Conservation (phyloP, 1,139 yeast species). For the Arxiozyma bovina region DNA sequence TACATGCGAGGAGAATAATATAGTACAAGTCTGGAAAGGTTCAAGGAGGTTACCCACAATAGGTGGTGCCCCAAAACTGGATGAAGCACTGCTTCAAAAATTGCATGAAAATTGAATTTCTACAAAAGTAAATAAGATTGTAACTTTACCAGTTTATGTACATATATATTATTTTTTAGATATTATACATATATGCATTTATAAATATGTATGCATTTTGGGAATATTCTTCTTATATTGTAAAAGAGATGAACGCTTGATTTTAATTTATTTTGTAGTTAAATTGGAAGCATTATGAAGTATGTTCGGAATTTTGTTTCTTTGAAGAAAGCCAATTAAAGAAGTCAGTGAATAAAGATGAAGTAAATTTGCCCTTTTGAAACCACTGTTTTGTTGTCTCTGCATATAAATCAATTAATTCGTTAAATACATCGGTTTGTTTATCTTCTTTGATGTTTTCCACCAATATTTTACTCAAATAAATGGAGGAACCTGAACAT, state of each 20-base stretch:
- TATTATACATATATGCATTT: not conserved
- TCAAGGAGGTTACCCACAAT: constrained; percentile 40
- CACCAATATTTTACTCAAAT: constrained; percentile 49
- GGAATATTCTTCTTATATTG: not conserved
- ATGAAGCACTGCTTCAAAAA: not conserved
- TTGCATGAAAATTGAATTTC: not conserved
- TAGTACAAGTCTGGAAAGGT: constrained; percentile 69
- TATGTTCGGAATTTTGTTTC: constrained; percentile 7
- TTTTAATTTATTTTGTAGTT: no score
- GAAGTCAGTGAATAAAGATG: constrained; percentile 65
- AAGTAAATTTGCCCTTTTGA: constrained; percentile 42
- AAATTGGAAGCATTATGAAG: not conserved
- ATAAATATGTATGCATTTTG: no score
- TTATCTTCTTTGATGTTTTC: constrained; percentile 18
- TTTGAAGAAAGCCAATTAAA: constrained; percentile 66
- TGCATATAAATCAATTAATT: constrained; percentile 49
- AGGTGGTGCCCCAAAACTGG: constrained; percentile 16
- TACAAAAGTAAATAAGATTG: not conserved
- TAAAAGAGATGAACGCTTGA: not conserved
- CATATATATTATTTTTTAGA: not conserved
- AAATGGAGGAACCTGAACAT: constrained; percentile 38
- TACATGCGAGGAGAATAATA: constrained; percentile 67
- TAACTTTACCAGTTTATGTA: not conserved
- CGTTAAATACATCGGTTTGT: constrained; percentile 24
- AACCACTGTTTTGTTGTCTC: constrained; percentile 57